Conservation (phyloP, 2,329 filamentous ascomycete species). For the Botrytis porri region DNA sequence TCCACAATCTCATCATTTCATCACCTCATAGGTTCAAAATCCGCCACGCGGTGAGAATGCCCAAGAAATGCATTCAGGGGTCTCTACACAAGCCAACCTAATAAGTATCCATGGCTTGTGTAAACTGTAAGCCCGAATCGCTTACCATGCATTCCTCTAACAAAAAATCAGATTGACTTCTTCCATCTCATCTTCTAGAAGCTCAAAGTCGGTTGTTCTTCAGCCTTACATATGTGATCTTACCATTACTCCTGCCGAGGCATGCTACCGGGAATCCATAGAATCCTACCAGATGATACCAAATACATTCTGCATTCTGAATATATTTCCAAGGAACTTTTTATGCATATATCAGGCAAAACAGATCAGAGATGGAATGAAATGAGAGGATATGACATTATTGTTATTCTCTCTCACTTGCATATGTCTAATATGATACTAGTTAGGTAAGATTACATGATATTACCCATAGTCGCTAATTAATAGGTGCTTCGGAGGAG, state of each 20-base stretch:
- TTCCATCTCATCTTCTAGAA: constrained; percentile 29
- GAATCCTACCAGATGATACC: background rate
- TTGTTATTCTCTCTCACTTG: background rate
- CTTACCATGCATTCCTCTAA: constrained; percentile 1
- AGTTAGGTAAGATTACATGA: background rate
- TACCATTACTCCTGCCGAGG: constrained; percentile 3
- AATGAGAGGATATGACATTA: background rate
- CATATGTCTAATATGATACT: background rate
- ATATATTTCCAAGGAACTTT: background rate
- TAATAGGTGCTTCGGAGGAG: background rate
- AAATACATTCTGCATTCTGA: no score
- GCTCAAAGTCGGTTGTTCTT: constrained; percentile 19
- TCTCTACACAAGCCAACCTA: background rate
- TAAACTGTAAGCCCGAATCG: background rate
- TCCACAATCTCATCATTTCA: background rate
- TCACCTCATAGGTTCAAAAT: background rate
- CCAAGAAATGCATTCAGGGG: background rate
- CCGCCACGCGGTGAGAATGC: background rate
- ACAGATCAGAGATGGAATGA: background rate
- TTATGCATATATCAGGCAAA: background rate
- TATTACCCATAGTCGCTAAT: background rate
- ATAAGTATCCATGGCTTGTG: background rate
- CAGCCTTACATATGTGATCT: constrained; percentile 22
- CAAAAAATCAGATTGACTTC: constrained; percentile 27
- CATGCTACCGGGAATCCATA: background rate